Evolutionary conservation across 306 rosid genomes (phyloP).

Genomic region (Castanea mollissima): DNA sequence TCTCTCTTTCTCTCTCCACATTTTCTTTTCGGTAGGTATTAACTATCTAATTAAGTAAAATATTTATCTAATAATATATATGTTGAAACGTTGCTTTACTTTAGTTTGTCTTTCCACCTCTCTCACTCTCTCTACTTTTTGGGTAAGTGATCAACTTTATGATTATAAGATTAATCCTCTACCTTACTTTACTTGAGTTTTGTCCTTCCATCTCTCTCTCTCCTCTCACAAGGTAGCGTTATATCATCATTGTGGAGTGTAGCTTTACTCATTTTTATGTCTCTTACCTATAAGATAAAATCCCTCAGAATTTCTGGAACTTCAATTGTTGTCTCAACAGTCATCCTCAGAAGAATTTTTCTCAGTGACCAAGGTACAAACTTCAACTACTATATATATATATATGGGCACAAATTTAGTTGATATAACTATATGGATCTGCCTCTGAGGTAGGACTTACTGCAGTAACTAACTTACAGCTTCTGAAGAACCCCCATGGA

Average conservation of each 20-base stretch:
- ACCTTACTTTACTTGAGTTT: constrained; percentile 31
- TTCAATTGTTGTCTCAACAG: constrained; percentile 25
- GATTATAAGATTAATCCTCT: not conserved
- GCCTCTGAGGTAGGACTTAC: constrained; percentile 20
- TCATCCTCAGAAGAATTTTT: constrained; percentile 21
- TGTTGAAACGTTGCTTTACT: constrained; percentile 19
- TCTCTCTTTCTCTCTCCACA: not conserved
- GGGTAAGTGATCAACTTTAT: no score
- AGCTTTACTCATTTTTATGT: constrained; percentile 36
- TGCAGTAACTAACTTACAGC: constrained; percentile 33
- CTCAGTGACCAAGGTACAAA: constrained; percentile 25
- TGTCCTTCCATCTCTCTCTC: constrained; percentile 25
- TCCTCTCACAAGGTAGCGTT: constrained; percentile 22
- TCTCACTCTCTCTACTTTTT: not conserved
- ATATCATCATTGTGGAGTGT: constrained; percentile 34
- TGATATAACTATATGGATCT: constrained; percentile 34
- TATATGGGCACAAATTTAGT: constrained; percentile 4
- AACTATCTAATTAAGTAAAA: not conserved
- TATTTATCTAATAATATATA: not conserved
- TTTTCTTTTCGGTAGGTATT: constrained; percentile 2
- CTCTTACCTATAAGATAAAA: constrained; percentile 30
- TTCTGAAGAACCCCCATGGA: constrained; percentile 56
- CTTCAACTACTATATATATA: not conserved
- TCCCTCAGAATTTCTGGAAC: constrained; percentile 35
- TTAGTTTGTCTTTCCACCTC: constrained; percentile 27